These are phyloP conservation scores for Fusarium globosum DNA, from an alignment of 2,329 filamentous ascomycete species.

Conservation along the genomic window DNA sequence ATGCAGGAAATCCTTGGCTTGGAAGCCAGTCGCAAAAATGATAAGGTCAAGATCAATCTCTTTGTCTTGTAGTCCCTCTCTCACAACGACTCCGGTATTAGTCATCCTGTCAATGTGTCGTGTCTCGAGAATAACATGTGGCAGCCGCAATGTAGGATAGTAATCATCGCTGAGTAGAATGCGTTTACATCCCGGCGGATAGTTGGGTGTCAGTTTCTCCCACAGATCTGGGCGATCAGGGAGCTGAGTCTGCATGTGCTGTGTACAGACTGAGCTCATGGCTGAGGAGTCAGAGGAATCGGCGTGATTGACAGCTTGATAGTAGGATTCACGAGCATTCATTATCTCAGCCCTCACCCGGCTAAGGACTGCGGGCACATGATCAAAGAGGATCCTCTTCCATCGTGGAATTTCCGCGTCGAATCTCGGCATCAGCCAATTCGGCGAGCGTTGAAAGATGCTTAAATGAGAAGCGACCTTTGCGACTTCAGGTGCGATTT, in stretches of 20 bases:
- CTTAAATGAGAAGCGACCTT: neutral
- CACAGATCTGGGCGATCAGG: neutral
- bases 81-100: accelerated
- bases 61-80: neutral
- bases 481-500: neutral
- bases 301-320: neutral
- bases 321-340: neutral
- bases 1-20: neutral
- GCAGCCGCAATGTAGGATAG: neutral
- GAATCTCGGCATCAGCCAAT: accelerated
- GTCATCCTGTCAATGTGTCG: neutral
- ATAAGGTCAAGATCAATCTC: neutral
- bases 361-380: accelerated
- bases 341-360: neutral
- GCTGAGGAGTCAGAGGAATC: neutral
- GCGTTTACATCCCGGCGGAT: neutral
- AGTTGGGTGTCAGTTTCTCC: neutral
- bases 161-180: neutral
- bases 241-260: neutral
- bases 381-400: neutral
- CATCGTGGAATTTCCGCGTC: neutral
- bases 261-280: neutral
- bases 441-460: neutral
- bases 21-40: neutral
- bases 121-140: neutral